Conservation (phyloP, 495 filamentous ascomycete species). For the Podospora bellae-mahoneyi region DNA sequence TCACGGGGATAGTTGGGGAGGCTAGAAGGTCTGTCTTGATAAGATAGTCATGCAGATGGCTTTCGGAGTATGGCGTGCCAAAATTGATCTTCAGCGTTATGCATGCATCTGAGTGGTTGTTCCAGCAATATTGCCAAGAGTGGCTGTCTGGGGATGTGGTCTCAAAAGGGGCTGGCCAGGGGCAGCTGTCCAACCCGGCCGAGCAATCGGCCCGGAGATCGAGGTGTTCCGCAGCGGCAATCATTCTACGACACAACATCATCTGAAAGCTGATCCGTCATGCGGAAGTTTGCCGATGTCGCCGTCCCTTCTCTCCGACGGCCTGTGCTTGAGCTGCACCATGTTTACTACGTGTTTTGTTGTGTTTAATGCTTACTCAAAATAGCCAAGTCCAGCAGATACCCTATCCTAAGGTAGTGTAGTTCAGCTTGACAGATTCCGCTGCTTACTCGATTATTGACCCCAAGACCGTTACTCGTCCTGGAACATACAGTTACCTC, state of each 20-base stretch:
- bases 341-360: background rate
- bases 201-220: background rate
- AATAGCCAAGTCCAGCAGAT: background rate
- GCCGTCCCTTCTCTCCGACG: background rate
- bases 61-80: slow-evolving; percentile 25
- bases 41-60: slow-evolving; percentile 12
- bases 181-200: background rate
- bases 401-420: background rate
- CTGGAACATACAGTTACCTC: too few relatives aligned
- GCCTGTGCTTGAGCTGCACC: background rate
- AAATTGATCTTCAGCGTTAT: slow-evolving; percentile 11
- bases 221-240: background rate
- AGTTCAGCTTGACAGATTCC: too few relatives aligned
- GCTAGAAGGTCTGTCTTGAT: background rate
- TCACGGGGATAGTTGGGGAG: background rate
- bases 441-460: too few relatives aligned
- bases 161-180: background rate
- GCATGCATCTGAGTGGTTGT: background rate
- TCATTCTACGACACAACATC: background rate
- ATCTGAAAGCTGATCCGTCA: background rate
- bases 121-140: background rate
- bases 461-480: background rate
- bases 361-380: background rate
- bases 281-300: background rate
- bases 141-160: background rate